These are phyloP conservation scores for Rhizophora apiculata DNA, from an alignment of 345 rosid genomes.

Conservation along the genomic window DNA sequence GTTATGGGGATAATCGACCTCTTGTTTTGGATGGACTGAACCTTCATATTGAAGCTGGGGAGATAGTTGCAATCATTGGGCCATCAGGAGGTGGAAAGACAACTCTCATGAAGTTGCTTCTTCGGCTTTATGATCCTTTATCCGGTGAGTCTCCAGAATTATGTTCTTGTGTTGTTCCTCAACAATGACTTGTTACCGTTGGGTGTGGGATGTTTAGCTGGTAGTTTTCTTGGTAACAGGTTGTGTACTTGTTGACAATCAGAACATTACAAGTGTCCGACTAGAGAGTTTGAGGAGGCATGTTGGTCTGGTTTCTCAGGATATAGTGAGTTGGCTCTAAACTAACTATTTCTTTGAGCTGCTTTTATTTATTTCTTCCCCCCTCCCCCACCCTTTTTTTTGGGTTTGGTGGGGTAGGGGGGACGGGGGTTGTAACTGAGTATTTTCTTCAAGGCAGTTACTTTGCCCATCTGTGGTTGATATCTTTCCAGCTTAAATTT, in stretches of 20 bases:
- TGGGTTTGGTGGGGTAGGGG: not conserved
- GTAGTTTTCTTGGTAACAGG: constrained; percentile 39
- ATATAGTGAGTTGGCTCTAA: constrained; percentile 50
- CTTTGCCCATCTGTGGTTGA: not conserved
- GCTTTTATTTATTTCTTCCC: not conserved
- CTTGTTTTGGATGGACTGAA: constrained; percentile 59
- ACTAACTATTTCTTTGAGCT: not conserved
- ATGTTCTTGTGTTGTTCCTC: not conserved
- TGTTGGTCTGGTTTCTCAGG: constrained; percentile 93
- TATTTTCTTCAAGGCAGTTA: not conserved
- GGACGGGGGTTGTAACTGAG: not conserved
- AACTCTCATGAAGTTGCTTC: constrained; percentile 88
- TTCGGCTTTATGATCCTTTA: constrained; percentile 78
- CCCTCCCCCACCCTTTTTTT: not conserved
- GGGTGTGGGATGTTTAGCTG: not conserved
- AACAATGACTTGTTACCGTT: not conserved
- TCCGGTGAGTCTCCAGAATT: constrained; percentile 45
- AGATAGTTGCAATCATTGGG: constrained; percentile 84
- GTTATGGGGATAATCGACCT: constrained; percentile 51
- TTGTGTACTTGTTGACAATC: constrained; percentile 58
- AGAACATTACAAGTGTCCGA: constrained; percentile 49
- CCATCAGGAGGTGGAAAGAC: constrained; percentile 99
- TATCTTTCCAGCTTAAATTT: not conserved
- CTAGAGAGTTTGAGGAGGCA: constrained; percentile 75
- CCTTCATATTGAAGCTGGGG: constrained; percentile 88